Evolutionary conservation across 78 protist species (phyloP), one percentile per base, ranked within the genome.

Genomic region (Chrysochromulina tobinii): DNA sequence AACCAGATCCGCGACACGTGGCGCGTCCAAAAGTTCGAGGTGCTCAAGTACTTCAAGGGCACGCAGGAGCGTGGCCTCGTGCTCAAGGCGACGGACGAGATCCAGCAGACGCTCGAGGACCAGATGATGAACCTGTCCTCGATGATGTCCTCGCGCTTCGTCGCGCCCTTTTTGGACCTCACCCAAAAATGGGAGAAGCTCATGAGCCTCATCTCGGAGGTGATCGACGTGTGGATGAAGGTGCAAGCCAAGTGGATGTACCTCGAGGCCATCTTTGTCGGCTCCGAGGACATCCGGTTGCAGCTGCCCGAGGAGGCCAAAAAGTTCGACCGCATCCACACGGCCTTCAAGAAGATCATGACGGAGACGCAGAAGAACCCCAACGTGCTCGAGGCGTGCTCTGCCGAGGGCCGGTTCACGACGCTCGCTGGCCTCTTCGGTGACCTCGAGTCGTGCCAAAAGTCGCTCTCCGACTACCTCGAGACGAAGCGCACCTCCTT

Each of bases 251-350:
- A 96, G 94, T 98, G 99, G 99, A 92, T 95, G 89, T 98, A 98
- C 72, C 96, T 98, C 58, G 99, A 98, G 92, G 86, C 90, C 25
- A 98, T 98, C 77, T 98, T 97, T 67, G 21, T 94, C 18, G 97
- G 95, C 23, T 75, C 95, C n/a, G 98, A 96, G 48, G 98, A 98
- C 90, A 98, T 98, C 79, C 96, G 97, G n/a, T 81, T 69, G 67
- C 98, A 96, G 95, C 94, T 98, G 87, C 98, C 98, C 17, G 94
- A 95, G 66, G 98, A 96, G 94, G 96, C 99, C 8, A 91, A 96
- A 73, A 23, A 18, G 38, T 98, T 98, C 90, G 96, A 94, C 58
- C 50, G 50, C 64, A 67, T 96, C 55, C 97, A 98, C 92, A 85
- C 89, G 72, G 5, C 81, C 2, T 97, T 94, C 94, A 59, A 48